Percentiles rank a stretch among this genome's conserved stretches.
phyloP scores from a whole-genome alignment of 257 asterid genomes.

The Nicotiana obtusifolia region DNA sequence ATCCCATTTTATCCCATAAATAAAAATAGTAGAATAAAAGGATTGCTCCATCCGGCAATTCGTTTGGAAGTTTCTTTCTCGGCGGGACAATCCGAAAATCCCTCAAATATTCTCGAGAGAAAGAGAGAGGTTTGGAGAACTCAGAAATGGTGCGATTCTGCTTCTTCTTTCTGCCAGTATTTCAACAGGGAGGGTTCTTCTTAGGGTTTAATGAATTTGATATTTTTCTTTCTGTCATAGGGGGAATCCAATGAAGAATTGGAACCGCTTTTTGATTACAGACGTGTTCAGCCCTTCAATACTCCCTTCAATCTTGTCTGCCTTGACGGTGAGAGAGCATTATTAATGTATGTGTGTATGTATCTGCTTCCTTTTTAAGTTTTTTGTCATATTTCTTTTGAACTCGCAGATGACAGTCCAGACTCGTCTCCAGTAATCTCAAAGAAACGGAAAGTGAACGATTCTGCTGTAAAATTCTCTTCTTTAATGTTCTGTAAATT shows the following conservation, averaged over 20 bases:
- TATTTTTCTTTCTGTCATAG: slow-evolving; percentile 17
- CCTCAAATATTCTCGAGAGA: no score
- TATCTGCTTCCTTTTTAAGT: neutral
- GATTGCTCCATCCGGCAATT: neutral
- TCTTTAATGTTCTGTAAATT: neutral
- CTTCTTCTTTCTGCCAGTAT: neutral
- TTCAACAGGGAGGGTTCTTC: neutral
- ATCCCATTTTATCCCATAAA: no score
- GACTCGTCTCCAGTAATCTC: slow-evolving; percentile 44
- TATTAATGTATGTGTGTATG: neutral
- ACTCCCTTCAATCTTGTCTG: slow-evolving; percentile 33
- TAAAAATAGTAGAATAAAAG: neutral
- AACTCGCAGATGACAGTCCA: slow-evolving; percentile 50
- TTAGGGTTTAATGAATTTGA: neutral
- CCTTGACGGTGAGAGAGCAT: slow-evolving; percentile 37
- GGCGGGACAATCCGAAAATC: neutral
- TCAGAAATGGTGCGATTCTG: neutral
- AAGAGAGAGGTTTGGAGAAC: neutral
- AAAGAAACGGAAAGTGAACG: slow-evolving; percentile 44
- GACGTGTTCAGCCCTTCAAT: slow-evolving; percentile 65
- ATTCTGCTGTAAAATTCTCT: slow-evolving; percentile 33
- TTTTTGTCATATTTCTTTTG: slow-evolving; percentile 7
- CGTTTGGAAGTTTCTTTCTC: neutral
- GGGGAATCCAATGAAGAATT: slow-evolving; percentile 64
- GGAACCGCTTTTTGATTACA: slow-evolving; percentile 92